A percentile compares a stretch with the other conserved stretches of the same genome.
phyloP scores from a whole-genome alignment of 768 basidiomycete genomes.

The Hemileccinum rubropunctum region DNA sequence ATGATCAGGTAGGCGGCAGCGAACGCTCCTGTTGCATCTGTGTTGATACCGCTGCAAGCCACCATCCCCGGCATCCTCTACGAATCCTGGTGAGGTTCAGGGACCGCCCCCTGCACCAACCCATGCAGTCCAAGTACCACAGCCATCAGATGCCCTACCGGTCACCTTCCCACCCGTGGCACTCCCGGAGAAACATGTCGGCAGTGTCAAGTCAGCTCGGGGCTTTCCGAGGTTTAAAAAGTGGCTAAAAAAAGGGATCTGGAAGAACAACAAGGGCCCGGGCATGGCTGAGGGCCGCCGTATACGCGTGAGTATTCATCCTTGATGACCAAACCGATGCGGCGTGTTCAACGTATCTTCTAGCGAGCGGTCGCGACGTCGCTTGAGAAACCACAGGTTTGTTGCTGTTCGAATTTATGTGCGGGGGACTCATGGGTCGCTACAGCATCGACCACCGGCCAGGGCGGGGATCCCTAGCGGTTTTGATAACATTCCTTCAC shows the following conservation, averaged over 20 bases:
- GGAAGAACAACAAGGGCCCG: background rate
- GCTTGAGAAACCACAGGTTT: background rate
- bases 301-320: background rate
- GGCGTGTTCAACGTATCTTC: background rate
- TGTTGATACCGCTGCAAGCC: background rate
- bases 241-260: background rate
- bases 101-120: background rate
- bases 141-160: background rate
- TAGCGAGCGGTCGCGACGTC: background rate
- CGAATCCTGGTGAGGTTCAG: background rate
- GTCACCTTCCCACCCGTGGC: background rate
- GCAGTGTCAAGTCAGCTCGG: background rate
- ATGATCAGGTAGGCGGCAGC: background rate
- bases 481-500: no score
- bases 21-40: background rate
- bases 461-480: no score
- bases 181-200: background rate
- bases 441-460: no score
- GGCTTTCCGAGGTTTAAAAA: background rate
- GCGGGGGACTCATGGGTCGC: no score
- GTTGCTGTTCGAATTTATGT: no score
- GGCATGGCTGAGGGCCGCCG: background rate
- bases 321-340: background rate
- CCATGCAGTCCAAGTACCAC: background rate
- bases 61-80: background rate